Evolutionary conservation across 306 rosid species (phyloP).

Genomic region (Rubus parviflorus): DNA sequence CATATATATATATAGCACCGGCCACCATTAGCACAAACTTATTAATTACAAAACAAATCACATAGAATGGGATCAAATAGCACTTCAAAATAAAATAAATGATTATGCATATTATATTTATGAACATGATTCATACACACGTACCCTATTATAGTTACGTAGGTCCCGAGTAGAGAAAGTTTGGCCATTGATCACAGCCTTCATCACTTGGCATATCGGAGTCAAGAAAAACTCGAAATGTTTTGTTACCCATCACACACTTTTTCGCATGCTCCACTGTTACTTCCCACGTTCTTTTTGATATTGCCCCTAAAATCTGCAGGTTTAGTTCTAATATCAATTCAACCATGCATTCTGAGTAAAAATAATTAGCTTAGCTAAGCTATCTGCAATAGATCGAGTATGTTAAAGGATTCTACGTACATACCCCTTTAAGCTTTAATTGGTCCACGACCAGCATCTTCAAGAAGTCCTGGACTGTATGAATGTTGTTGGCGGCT

Average conservation of each 20-base stretch:
- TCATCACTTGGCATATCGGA: conserved; percentile 65
- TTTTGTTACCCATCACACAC: conserved; percentile 59
- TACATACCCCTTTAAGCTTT: conserved; percentile 53
- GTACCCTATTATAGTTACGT: conserved; percentile 39
- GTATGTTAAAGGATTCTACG: background rate
- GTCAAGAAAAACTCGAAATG: conserved; percentile 32
- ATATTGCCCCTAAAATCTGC: conserved; percentile 85
- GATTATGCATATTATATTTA: background rate
- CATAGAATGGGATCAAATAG: too few species aligned
- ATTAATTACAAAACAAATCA: too few species aligned
- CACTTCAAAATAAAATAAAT: background rate
- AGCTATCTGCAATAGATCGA: background rate
- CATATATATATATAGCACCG: background rate
- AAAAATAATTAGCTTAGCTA: background rate
- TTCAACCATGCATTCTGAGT: too few species aligned
- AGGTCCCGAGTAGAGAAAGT: conserved; percentile 21
- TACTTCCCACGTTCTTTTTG: conserved; percentile 77
- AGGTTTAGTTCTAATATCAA: conserved; percentile 10
- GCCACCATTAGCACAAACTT: background rate
- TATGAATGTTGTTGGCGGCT: conserved; percentile 30
- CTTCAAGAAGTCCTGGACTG: conserved; percentile 87
- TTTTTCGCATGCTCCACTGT: conserved; percentile 69
- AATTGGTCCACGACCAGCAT: conserved; percentile 39
- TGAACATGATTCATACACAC: background rate
- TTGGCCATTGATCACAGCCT: conserved; percentile 53